Evolutionary conservation across 441 rosid genomes (phyloP), one percentile per base, ranked within the genome.

Genomic region (Brassica hybrid): DNA sequence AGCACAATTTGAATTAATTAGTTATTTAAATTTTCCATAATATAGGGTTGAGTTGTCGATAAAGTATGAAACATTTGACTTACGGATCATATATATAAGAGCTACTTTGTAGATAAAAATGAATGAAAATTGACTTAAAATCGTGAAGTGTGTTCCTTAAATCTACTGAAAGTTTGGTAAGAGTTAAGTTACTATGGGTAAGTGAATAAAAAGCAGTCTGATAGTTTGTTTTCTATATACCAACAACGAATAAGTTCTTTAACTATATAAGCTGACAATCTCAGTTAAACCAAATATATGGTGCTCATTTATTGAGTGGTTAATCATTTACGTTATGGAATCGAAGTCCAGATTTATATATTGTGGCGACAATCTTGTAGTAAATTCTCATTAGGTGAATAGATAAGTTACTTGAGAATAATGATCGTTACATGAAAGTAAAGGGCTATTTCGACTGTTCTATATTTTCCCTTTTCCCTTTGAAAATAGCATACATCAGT

Each of bases 401-500:
- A 1, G 3, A 36, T 36, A 36, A 32, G 30, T 27, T 27, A 6
- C 43, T 36, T 36, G 43, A 36, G 43, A 36, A 36, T 8, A 36
- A 36, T 36, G 10, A 36, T 36, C 1, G 45, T 41, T 9, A 36
- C 41, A 36, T 7, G 11, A 36, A 36, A 8, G 41, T 36, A 36
- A 36, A 36, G 41, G 41, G 41, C 38, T 32, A 27, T 27, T 27
- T 27, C 95, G 16, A 88, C 86, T 17, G 94, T 89, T 84, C 71
- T 82, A 76, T 27, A 27, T 71, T 92, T 76, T 83, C 93, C 73
- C 73, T 88, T 90, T 86, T 91, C 73, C 87, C 90, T 83, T 84
- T 86, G 88, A 94, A 92, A 74, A 92, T 82, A 11, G 65, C 67
- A 79, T 91, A 91, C 93, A 94, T 86, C 81, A 92, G 67, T 80